Conservation (phyloP, 148 eudicot genomes). For the Cornus controversa region DNA sequence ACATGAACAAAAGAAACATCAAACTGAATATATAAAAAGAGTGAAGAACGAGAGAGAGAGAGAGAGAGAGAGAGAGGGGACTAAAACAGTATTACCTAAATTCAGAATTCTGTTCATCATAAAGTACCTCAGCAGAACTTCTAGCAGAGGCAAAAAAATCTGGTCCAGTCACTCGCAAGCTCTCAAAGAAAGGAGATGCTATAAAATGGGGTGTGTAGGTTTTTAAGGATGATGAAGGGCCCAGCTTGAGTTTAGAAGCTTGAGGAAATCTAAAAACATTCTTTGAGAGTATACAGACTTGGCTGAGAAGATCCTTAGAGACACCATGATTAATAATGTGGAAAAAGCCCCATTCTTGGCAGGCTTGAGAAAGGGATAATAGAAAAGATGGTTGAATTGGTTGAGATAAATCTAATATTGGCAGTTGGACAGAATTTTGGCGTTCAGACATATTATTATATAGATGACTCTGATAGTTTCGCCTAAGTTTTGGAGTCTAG, state of each 20-base stretch:
- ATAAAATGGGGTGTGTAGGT: constrained; percentile 64
- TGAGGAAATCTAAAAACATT: constrained; percentile 42
- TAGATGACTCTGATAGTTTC: neutral
- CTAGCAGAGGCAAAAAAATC: constrained; percentile 54
- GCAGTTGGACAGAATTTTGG: constrained; percentile 35
- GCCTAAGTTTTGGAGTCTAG: neutral
- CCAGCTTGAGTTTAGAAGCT: constrained; percentile 45
- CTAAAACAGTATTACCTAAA: constrained; percentile 39
- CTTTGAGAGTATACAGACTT: constrained; percentile 32
- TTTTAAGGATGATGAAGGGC: constrained; percentile 40
- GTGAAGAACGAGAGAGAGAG: neutral
- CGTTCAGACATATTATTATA: constrained; percentile 46
- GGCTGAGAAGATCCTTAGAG: constrained; percentile 27
- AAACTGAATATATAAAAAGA: neutral
- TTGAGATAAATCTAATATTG: constrained; percentile 45
- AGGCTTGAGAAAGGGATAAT: constrained; percentile 42
- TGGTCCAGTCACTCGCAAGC: constrained; percentile 53
- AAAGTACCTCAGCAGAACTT: constrained; percentile 35
- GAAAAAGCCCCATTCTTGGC: constrained; percentile 62
- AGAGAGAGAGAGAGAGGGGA: neutral
- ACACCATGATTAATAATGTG: constrained; percentile 57
- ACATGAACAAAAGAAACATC: neutral
- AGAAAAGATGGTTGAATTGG: constrained; percentile 38
- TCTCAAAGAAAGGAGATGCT: constrained; percentile 63
- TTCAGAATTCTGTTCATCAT: constrained; percentile 31